A percentile compares a stretch with the other conserved stretches of the same genome.
Evolutionary conservation across 768 basidiomycete genomes (phyloP).

Genomic region (Leccinum boreale): DNA sequence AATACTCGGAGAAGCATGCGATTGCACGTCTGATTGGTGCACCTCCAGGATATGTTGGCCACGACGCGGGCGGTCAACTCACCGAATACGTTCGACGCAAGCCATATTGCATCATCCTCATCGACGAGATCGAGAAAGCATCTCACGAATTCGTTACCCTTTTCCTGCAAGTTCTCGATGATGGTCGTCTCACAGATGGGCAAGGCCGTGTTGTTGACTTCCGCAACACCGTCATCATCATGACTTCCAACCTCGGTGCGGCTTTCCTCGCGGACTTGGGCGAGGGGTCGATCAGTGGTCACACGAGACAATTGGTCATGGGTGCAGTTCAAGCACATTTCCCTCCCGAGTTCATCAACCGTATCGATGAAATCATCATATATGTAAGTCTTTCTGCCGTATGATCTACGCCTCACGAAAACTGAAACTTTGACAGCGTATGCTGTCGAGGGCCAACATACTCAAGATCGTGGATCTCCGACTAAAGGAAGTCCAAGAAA

Average conservation of each 20-base stretch:
- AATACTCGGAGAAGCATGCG: slow-evolving; percentile 85
- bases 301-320: slow-evolving; percentile 69
- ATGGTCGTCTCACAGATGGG: slow-evolving; percentile 88
- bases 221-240: slow-evolving; percentile 89
- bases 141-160: slow-evolving; percentile 70
- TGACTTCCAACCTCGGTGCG: slow-evolving; percentile 91
- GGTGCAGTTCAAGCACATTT: slow-evolving; percentile 79
- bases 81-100: slow-evolving; percentile 92
- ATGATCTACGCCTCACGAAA: neutral
- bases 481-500: slow-evolving; percentile 78
- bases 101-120: slow-evolving; percentile 82
- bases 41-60: slow-evolving; percentile 88
- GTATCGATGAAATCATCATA: slow-evolving; percentile 83
- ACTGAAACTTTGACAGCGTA: slow-evolving; percentile 49
- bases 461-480: slow-evolving; percentile 87
- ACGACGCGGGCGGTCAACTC: slow-evolving; percentile 86
- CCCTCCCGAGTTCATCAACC: slow-evolving; percentile 90
- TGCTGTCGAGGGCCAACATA: slow-evolving; percentile 73
- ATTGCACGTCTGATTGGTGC: slow-evolving; percentile 67
- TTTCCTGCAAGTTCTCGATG: slow-evolving; percentile 84
- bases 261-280: slow-evolving; percentile 71
- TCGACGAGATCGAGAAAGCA: slow-evolving; percentile 92
- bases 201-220: slow-evolving; percentile 89
- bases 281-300: slow-evolving; percentile 61
- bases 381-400: slow-evolving; percentile 38